Base-by-base conservation (phyloP, 2,329 filamentous ascomycete genomes). In the Phyllosticta citriasiana region DNA sequence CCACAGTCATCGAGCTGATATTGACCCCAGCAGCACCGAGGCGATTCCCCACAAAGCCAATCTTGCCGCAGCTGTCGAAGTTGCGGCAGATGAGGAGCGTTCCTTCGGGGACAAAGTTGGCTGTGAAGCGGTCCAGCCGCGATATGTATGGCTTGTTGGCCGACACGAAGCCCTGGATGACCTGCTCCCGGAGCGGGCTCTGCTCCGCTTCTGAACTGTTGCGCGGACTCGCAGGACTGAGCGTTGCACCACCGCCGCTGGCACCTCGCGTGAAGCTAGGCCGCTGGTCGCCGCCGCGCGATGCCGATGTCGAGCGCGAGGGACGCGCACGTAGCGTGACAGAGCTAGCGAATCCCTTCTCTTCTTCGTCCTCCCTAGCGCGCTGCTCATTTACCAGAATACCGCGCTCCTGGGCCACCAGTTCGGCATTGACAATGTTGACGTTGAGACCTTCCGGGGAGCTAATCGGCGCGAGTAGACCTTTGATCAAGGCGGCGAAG, bases 41-140 rank as follows among this genome's bases (percentile, higher is more conserved):
- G 57, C 85, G 80, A 62, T 80, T 85, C 0, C 89, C 89, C 2
- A 94, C 89, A 47, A 85, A 84, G 2, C 89, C 89, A 70, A 94
- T 93, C 78, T 91, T 92, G 10, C 89, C 89, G 0, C 88, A 88
- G 65, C 86, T 82, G 69, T 94, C 89, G 68, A 89, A 91, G 75
- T 93, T 93, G 69, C 90, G 83, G 67, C 90, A 82, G 63, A 93
- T 87, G n/a, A 92, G 78, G 62, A 93, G 72, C 0, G 84, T 89
- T 0, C 89, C 89, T 63, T 88, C 82, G 0, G 89, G 88, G 10
- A 83, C 79, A 65, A 94, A 93, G 4, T 84, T 84, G 0, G 88
- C 88, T 50, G 82, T 83, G 76, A 93, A 94, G 1, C 86, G 82
- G 67, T 85, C 88, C 8, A 94, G 76, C 26, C 88, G 83, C 27